Conservation (phyloP, 2,329 filamentous ascomycete species). For the Alternaria gaisen region DNA sequence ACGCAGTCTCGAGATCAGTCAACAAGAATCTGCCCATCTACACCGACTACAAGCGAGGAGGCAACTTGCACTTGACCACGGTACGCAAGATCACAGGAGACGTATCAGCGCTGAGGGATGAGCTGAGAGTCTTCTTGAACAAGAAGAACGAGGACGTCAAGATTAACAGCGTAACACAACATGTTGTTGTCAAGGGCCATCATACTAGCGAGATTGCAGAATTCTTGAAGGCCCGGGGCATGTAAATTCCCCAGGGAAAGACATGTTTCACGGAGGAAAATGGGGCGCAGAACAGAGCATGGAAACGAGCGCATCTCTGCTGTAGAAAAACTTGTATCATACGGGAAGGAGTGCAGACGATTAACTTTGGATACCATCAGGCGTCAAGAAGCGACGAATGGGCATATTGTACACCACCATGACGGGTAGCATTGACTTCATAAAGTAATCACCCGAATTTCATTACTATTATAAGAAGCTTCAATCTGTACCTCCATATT, state of each 20-base stretch:
- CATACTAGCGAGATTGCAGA: constrained; percentile 16
- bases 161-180: constrained; percentile 70
- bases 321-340: constrained; percentile 1
- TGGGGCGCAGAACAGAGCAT: background rate
- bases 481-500: background rate
- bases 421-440: background rate
- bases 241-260: constrained; percentile 13
- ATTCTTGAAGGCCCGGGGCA: constrained; percentile 29
- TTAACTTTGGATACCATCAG: background rate
- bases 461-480: background rate
- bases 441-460: background rate
- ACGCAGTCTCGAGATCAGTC: constrained; percentile 75
- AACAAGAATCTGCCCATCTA: constrained; percentile 81
- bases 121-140: constrained; percentile 68
- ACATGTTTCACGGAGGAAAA: background rate
- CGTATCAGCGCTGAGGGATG: constrained; percentile 66
- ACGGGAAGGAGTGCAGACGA: background rate
- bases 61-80: constrained; percentile 76
- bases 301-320: background rate
- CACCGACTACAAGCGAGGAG: constrained; percentile 74
- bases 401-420: background rate
- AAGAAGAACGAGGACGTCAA: constrained; percentile 64
- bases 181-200: constrained; percentile 63
- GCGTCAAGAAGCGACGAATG: background rate
- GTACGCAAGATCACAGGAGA: constrained; percentile 85